Percentiles rank a stretch among this genome's conserved stretches.
phyloP scores from a whole-genome alignment of 2,329 filamentous ascomycete species.

The Neofusicoccum sp. region DNA sequence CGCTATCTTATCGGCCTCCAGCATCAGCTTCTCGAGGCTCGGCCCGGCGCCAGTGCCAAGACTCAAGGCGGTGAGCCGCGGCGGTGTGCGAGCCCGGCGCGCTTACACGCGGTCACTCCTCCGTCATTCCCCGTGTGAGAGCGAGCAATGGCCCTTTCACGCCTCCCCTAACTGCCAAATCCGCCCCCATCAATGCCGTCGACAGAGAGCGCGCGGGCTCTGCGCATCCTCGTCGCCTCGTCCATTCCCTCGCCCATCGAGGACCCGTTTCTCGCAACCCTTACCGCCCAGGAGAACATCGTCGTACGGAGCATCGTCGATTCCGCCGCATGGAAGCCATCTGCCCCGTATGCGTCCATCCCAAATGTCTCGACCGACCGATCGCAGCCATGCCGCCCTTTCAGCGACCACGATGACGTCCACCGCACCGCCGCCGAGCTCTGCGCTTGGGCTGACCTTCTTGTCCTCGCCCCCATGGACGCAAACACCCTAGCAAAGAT shows the following conservation, averaged over 20 bases:
- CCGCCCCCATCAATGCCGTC: conserved; percentile 37
- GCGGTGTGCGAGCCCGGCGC: not conserved
- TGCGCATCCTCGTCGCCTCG: conserved; percentile 24
- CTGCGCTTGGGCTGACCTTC: conserved; percentile 84
- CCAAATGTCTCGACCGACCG: conserved; percentile 20
- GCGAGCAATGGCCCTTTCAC: not conserved
- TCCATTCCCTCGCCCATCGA: conserved; percentile 19
- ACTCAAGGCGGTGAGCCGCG: conserved; percentile 1
- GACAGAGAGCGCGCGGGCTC: conserved; percentile 15
- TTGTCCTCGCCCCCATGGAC: conserved; percentile 83
- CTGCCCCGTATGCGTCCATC: conserved; percentile 4
- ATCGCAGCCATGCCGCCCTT: conserved; percentile 10
- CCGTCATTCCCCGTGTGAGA: conserved; percentile 7
- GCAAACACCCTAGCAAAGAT: conserved; percentile 85
- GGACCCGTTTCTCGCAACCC: not conserved
- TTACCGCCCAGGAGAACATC: conserved; percentile 4
- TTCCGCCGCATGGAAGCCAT: conserved; percentile 3
- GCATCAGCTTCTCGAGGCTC: not conserved
- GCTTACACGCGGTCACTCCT: conserved; percentile 13
- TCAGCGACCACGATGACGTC: conserved; percentile 17
- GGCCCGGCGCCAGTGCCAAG: conserved; percentile 8
- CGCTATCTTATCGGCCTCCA: conserved; percentile 1
- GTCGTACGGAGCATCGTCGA: conserved; percentile 17
- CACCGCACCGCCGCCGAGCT: conserved; percentile 38
- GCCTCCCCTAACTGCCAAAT: not conserved